Base-by-base conservation (phyloP, 192 early-diverging fungal genomes). In the Paraglomus brasilianum region DNA sequence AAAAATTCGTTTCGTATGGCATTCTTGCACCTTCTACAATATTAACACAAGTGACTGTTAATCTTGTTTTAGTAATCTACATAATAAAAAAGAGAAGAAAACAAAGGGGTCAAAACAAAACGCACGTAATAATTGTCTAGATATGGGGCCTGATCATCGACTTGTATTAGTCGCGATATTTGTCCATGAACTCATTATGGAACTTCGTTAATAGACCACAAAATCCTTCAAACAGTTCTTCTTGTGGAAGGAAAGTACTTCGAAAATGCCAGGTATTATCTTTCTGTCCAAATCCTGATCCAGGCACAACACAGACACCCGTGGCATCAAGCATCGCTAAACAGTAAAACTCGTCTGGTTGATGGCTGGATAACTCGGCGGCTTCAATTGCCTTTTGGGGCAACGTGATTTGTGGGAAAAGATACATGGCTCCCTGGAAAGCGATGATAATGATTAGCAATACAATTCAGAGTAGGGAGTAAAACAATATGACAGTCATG, bases 261-360 rank as follows among this genome's bases (percentile, higher is more conserved):
- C 97, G 86, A 87, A 98, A 97, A 79, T 98, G 97, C 79, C 83
- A 95, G 5, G 94, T 98, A 17, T 87, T 90, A 2, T 86, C 81
- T 42, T 85, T 84, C 82, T 98, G 97, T 46, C 90, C 88, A 72
- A 98, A 98, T 41, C 97, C 97, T 40, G 85, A 88, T 19, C 97
- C 97, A 5, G 94, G 90, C 17, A 98, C 92, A 42, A 97, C 92
- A 76, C 95, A 98, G 55, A 98, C 95, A 66, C 97, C 97, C 8
- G 95, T 98, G 17, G 90, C 85, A 69, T 97, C 86, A 49, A 98
- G 77, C 88, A 98, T 87, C 61, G 85, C 91, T 83, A 98, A 76
- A 78, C 91, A 92, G 81, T 98, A 98, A 52, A 91, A 80, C 53
- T 83, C 88, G 77, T 98, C 97, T 13, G 95, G 91, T 77, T 87